phyloP scores from a whole-genome alignment of 73 alveolate species.

The Paramecium caudatum region DNA sequence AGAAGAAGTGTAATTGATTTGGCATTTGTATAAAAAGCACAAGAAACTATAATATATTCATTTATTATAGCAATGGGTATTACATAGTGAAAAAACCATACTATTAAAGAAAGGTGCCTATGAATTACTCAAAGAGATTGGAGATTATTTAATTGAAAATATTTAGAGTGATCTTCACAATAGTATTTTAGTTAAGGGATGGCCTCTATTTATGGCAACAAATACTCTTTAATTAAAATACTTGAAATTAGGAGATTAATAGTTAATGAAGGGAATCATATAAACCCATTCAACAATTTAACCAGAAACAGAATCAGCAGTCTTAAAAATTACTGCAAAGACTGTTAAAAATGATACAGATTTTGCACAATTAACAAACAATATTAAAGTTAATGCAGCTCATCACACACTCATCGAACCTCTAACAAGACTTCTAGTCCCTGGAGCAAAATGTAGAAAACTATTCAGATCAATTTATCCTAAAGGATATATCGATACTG shows the following conservation, averaged over 20 bases:
- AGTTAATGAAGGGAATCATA: background rate
- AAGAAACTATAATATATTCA: background rate
- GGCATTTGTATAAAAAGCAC: conserved; percentile 10
- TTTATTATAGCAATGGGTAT: conserved; percentile 58
- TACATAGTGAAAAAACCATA: conserved; percentile 19
- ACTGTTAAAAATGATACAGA: background rate
- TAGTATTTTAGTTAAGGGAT: conserved; percentile 33
- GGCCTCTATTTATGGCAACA: conserved; percentile 39
- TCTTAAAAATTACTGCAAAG: background rate
- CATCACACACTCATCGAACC: background rate
- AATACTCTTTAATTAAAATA: conserved; percentile 10
- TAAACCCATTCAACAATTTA: background rate
- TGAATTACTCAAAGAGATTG: conserved; percentile 23
- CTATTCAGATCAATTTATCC: background rate
- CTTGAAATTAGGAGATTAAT: background rate
- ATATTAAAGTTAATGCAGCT: background rate
- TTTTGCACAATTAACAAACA: background rate
- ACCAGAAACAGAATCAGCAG: conserved; percentile 24
- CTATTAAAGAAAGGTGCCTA: background rate
- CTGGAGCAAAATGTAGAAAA: background rate
- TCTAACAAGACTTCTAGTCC: background rate
- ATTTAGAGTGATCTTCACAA: background rate
- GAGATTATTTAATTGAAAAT: conserved; percentile 8
- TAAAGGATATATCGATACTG: background rate
- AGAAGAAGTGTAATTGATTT: conserved; percentile 17